Base-by-base conservation (phyloP, 768 basidiomycete species). In the Leccinellum rugosiceps region DNA sequence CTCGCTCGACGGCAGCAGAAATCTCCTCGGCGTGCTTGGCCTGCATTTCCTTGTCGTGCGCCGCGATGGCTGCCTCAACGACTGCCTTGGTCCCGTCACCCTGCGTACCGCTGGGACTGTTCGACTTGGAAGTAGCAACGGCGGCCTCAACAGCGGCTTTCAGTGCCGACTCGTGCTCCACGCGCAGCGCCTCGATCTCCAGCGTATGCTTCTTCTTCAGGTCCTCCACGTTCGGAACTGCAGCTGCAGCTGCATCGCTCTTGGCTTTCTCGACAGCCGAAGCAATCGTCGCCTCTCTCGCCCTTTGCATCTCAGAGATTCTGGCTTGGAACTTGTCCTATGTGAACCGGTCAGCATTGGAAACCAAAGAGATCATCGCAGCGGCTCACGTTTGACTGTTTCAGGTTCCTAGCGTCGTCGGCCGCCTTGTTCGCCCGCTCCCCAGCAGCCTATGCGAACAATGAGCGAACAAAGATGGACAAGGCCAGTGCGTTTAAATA, bases 241-340 rank as follows among this genome's bases (percentile, higher is more conserved):
- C 43, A 26, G 65, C 52, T n/a, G 57, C 52, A 19, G 56, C 55
- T 15, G 64, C 55, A 61, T 84, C 85, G 45, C 62, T 74, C 61
- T 81, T 82, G 8, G 80, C 72, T 57, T 84, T 83, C 44, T 82
- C 82, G 4, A 86, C 75, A 2, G 85, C 87, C 28, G 79, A 79
- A 26, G 81, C 72, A n/a, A 86, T 76, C 14, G 80, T 77, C 10
- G 75, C 75, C 52, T 83, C 78, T 48, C 80, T 79, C 9, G 77
- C 75, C 65, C 81, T 82, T 62, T 78, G 78, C 51, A 86, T 64
- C 32, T 83, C 80, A 6, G 74, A 71, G 7, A 87, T 76, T 59
- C 82, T 80, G 2, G 73, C 66, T 54, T 81, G 80, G 76, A 85
- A 82, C 66, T 86, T 87, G 4, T 87, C 85, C 85, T 90, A 69